Base-by-base conservation (phyloP, 1,284 basidiomycete species). In the Heterobasidion parviporum region DNA sequence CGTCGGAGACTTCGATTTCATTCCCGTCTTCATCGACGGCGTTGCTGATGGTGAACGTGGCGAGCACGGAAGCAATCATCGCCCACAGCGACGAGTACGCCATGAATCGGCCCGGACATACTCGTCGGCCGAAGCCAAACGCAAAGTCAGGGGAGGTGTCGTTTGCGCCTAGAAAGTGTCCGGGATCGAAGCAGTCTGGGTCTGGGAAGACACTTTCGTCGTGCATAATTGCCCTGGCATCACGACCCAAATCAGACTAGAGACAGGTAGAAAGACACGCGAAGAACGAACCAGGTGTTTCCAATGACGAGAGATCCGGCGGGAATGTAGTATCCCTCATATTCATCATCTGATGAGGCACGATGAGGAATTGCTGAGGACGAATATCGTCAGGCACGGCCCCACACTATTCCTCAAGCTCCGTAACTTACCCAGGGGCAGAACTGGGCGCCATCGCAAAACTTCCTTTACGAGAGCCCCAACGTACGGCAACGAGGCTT, bases 71-170 rank as follows among this genome's bases (percentile, higher is more conserved):
- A 1, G 71, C 70, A 8, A 71, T 56, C 5, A 68, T 61, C 32
- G 75, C 67, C 70, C 70, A 76, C 16, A 75, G 50, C 6, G 70
- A 63, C 8, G 70, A 65, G 43, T 64, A 60, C 0, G 72, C 73
- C 54, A 77, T 65, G 57, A 71, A 67, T n/a, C 68, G 57, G 15
- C 72, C 72, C 15, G 74, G 70, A 57, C 72, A 74, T 32, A 72
- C 64, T 6, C 56, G 56, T 3, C 49, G 50, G 14, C 71, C 72
- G 45, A 68, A 71, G 5, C 71, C 72, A 56, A 69, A 73, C 16
- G 60, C 63, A 15, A 56, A 18, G 7, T 59, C 56, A 2, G 61
- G 56, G 54, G 69, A 66, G 12, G 56, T 58, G 5, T 68, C 60
- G 0, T 57, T 60, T 6, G 52, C 38, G 53, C 70, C 53, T 4